Evolutionary conservation across 371 early-diverging fungal species (phyloP).

Genomic region (Homolaphlyctis polyrhiza): DNA sequence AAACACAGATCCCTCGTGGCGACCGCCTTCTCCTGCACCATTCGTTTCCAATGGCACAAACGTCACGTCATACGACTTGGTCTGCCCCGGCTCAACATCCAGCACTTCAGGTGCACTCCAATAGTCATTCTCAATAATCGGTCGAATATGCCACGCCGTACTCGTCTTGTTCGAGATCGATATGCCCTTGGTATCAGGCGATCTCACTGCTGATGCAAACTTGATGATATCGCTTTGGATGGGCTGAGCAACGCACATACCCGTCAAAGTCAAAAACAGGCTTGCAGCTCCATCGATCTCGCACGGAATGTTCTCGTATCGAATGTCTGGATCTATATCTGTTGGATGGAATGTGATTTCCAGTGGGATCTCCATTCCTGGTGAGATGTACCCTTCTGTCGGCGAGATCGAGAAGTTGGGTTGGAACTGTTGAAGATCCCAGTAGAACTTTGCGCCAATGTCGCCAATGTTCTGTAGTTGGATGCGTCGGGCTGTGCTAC

Average conservation of each 20-base stretch:
- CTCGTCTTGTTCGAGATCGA: conserved; percentile 37
- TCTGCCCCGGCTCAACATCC: conserved; percentile 43
- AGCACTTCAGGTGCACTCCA: conserved; percentile 44
- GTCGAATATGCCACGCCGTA: conserved; percentile 41
- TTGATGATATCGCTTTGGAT: conserved; percentile 41
- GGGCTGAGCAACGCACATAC: conserved; percentile 46
- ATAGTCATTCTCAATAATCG: conserved; percentile 49
- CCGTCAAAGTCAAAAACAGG: conserved; percentile 41
- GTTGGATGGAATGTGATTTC: conserved; percentile 51
- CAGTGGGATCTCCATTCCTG: conserved; percentile 48
- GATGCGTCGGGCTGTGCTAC: conserved; percentile 37
- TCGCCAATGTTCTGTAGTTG: conserved; percentile 50
- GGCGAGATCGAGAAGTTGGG: conserved; percentile 50
- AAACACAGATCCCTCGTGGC: conserved; percentile 51
- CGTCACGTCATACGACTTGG: conserved; percentile 40
- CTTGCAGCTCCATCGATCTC: conserved; percentile 33
- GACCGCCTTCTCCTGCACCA: conserved; percentile 41
- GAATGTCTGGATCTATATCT: conserved; percentile 43
- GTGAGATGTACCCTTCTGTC: conserved; percentile 50
- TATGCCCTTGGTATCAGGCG: conserved; percentile 40
- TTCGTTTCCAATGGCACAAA: conserved; percentile 40
- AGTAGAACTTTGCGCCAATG: conserved; percentile 45
- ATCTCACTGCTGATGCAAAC: conserved; percentile 43
- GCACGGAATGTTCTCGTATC: conserved; percentile 43
- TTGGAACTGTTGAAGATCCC: conserved; percentile 35